Evolutionary conservation across 768 basidiomycete genomes (phyloP), one percentile per base, ranked within the genome.

Genomic region (Psilocybe azurescens): DNA sequence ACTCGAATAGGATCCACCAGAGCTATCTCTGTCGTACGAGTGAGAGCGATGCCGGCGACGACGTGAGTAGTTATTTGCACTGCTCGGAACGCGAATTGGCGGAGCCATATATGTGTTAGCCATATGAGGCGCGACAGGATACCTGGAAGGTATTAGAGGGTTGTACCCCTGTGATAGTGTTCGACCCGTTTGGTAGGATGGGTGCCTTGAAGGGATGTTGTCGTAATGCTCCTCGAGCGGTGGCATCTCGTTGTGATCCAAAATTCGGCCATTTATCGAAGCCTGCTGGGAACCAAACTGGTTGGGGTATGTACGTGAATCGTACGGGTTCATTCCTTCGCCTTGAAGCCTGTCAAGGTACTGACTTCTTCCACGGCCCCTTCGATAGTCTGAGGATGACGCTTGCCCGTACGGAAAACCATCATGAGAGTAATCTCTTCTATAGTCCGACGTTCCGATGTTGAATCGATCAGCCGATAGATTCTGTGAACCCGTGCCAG

Each of bases 391-490:
- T 2, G 55, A 56, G 5, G 41, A 30, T 2, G 24, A 24, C 11
- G 28, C 8, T 44, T 44, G 29, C 14, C 9, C 55, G 20, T 36
- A 11, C 33, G 33, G 33, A 11, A 44, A 44, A 30, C 30, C 55
- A 32, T 46, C 18, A 5, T 20, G 28, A 18, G 18, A 6, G 30
- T 47, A 32, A 28, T 32, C 32, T 13, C 47, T 48, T 13, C 47
- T 39, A 16, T 50, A 49, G 18, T 61, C 41, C 14, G 53, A 51
- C 4, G 32, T 16, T 24, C 20, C 29, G 16, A 51, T 48, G 9
- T 18, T 50, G 60, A 60, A 62, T 32, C 53, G 60, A 55, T 54
- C 51, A 1, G 61, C 46, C n/a, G 55, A 56, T 5, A 56, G 56
- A 10, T 60, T 59, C n/a, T 46, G 53, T 7, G 60, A 54, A 9